phyloP scores from a whole-genome alignment of 1,284 basidiomycete genomes.

The Calocybe gambosa region DNA sequence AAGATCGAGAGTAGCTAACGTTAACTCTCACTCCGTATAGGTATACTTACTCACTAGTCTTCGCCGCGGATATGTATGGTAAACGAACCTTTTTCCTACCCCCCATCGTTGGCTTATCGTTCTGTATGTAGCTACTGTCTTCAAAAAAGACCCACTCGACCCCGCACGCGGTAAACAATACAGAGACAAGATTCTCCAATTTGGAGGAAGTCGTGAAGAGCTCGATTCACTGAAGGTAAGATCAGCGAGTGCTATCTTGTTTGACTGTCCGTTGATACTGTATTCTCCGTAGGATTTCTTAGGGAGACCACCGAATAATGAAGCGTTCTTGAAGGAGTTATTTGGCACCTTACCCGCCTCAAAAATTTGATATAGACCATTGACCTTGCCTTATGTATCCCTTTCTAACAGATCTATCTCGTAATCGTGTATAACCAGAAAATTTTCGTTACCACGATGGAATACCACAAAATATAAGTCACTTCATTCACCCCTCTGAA shows the following conservation, averaged over 20 bases:
- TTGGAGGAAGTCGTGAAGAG: conserved; percentile 51
- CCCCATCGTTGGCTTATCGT: background rate
- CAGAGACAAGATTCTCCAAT: conserved; percentile 48
- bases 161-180: conserved; percentile 48
- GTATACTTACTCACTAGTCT: conserved; percentile 69
- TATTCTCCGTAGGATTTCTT: conserved; percentile 51
- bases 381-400: too few species aligned
- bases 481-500: too few species aligned
- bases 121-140: conserved; percentile 48
- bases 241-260: background rate
- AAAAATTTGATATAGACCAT: conserved; percentile 52
- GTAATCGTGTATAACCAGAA: too few species aligned
- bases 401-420: too few species aligned
- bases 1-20: background rate
- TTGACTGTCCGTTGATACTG: conserved; percentile 5
- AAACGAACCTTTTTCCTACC: conserved; percentile 11
- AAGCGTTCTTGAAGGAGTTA: conserved; percentile 68
- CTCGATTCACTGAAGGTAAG: conserved; percentile 38
- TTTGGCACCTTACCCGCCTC: conserved; percentile 47
- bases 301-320: conserved; percentile 68
- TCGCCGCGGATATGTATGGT: conserved; percentile 77
- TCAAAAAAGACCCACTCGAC: conserved; percentile 70
- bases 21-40: conserved; percentile 22
- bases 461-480: too few species aligned
- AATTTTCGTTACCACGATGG: too few species aligned